Base-by-base conservation (phyloP, 2,329 filamentous ascomycete species). In the Apiospora pterosperma region DNA sequence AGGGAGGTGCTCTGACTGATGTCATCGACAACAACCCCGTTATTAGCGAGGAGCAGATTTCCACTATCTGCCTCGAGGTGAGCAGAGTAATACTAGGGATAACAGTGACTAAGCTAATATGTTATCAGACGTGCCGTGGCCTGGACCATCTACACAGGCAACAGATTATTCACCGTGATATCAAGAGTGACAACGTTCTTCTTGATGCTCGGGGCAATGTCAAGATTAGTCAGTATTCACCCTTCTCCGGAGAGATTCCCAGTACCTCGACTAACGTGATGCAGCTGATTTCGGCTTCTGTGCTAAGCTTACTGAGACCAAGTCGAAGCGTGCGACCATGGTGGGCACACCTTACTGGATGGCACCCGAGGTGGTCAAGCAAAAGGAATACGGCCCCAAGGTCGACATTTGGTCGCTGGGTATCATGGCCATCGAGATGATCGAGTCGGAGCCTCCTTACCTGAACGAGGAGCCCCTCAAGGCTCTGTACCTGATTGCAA, bases 351-450 rank as follows among this genome's bases (percentile, higher is more conserved):
- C 96, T 19, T 99, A 98, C 84, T 99, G 96, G 96, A 99, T 99
- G 96, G 96, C 96, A 10, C 96, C 96, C 41, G 96, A 99, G 79
- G 96, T 99, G 55, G 96, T 99, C 76, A 98, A 98, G 82, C 96
- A 98, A 78, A 98, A 98, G 82, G 95, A 97, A 79, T 99, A 99
- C 74, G 96, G 95, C 42, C 92, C 92, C 75, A 98, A 98, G 84
- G 96, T 98, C 68, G 96, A 99, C 76, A 97, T 98, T 75, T 99
- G 96, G 96, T 97, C 94, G 36, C 83, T 99, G 67, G 96, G 96
- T 74, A 99, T 99, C 80, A 99, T 98, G 96, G 95, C 96, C 28
- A 98, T 99, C 74, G 96, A 99, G 80, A 97, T 99, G 96, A 98
- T 98, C 74, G 96, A 99, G 77, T 97, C 93, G 21, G 96, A 99